These are phyloP conservation scores for Rhizopus stolonifer DNA, from an alignment of 371 early-diverging fungal species.

Conservation along the genomic window DNA sequence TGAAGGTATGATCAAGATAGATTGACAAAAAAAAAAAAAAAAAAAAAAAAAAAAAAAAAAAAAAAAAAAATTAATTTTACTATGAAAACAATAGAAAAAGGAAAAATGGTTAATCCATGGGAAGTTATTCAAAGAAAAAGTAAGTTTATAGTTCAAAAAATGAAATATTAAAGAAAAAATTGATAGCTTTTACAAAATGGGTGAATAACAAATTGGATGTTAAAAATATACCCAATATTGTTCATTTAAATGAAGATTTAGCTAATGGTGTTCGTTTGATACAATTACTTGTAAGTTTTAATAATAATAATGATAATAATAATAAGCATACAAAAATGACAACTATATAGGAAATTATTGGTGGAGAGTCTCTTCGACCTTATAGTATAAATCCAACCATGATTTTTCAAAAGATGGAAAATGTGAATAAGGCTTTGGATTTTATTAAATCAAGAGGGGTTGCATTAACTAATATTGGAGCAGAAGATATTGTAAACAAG, in stretches of 20 bases:
- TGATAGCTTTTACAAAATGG: constrained; percentile 86
- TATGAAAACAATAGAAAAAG: constrained; percentile 13
- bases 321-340: neutral
- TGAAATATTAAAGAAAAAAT: neutral
- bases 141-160: constrained; percentile 34
- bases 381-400: constrained; percentile 88
- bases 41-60: neutral
- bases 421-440: constrained; percentile 90
- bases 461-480: constrained; percentile 91
- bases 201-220: constrained; percentile 86
- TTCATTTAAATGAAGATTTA: constrained; percentile 70
- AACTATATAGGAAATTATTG: constrained; percentile 75
- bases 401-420: constrained; percentile 95
- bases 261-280: constrained; percentile 85
- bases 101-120: constrained; percentile 77
- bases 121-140: constrained; percentile 87
- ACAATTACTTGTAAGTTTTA: constrained; percentile 71
- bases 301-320: too few species aligned
- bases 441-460: constrained; percentile 89
- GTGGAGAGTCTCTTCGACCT: constrained; percentile 70
- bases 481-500: constrained; percentile 95
- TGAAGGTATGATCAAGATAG: constrained; percentile 16
- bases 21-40: neutral
- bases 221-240: constrained; percentile 59
- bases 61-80: too few species aligned